Conservation (phyloP, 495 filamentous ascomycete species). For the Penicillium mononematosum region DNA sequence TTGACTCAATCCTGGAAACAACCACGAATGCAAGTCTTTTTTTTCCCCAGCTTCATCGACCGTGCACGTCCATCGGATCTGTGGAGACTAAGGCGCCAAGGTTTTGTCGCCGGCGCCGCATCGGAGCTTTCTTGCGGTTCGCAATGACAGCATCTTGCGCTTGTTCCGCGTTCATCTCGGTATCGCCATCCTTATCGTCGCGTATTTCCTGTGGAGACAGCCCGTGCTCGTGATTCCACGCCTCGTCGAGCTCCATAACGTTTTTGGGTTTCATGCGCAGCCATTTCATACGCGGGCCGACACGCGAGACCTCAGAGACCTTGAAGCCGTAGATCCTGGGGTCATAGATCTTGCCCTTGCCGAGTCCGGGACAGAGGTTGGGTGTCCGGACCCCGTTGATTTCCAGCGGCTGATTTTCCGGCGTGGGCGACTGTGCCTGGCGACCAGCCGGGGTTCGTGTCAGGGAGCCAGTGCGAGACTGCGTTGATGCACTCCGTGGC, state of each 20-base stretch:
- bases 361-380: conserved; percentile 87
- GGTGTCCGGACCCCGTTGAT: conserved; percentile 82
- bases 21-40: neutral
- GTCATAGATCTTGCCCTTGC: conserved; percentile 81
- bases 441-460: conserved; percentile 21
- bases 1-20: conserved; percentile 8
- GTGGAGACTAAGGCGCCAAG: conserved; percentile 19
- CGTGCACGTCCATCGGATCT: conserved; percentile 41
- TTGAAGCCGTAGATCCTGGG: conserved; percentile 95
- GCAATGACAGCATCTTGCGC: conserved; percentile 41
- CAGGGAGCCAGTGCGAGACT: conserved; percentile 34
- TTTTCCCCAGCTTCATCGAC: conserved; percentile 22
- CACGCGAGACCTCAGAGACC: conserved; percentile 80
- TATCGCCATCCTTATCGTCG: conserved; percentile 52
- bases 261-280: conserved; percentile 79
- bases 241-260: conserved; percentile 80
- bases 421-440: conserved; percentile 30
- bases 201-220: conserved; percentile 36
- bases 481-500: conserved; percentile 35
- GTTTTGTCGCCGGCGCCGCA: conserved; percentile 46
- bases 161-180: conserved; percentile 33
- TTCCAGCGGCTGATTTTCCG: conserved; percentile 50
- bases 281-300: conserved; percentile 96
- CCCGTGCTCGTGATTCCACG: conserved; percentile 16
- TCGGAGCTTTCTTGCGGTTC: conserved; percentile 52